Base-by-base conservation (phyloP, 106 monocot species). In the Xerophyta viscosa region DNA sequence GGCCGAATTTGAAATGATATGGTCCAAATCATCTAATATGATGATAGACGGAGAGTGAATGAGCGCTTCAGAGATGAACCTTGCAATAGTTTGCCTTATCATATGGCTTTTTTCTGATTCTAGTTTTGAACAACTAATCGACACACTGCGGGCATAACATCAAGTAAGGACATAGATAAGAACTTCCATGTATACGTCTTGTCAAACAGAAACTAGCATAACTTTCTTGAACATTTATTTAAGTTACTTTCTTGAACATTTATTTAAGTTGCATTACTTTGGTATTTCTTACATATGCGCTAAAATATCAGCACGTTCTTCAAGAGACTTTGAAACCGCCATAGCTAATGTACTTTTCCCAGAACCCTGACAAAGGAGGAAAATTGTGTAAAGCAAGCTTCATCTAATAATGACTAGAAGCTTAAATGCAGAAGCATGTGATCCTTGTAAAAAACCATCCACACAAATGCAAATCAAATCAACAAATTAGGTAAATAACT, bases 11-110 rank as follows among this genome's bases (percentile, higher is more conserved):
- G 79, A 77, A 62, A 90, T 58, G 29, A 98, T 39, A 51, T 57
- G 60, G 59, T 98, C 96, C 13, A 98, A 71, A 74, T 90, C 85
- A 69, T 98, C 96, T 66, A 98, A 98, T 67, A 98, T 61, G 6
- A 98, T 27, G 31, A 98, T 54, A 30, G 96, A 86, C 57, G 96
- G 96, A 50, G 82, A 57, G 67, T 82, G 82, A 54, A 37, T 27
- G 12, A 89, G 37, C 45, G 96, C 96, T 71, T 98, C 96, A 76
- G 82, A 86, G 46, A 98, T 42, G 49, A 66, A 70, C 36, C 64
- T 31, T 49, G 50, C 57, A 58, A 98, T 58, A 43, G 71, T 37
- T 70, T 89, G 81, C 14, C 64, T 77, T 46, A 79, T 72, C 20
- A 71, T 67, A 59, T 76, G 70, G 24, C 61, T 64, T 66, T 79